These are phyloP conservation scores for Lathyrus sativus DNA, from an alignment of 306 rosid genomes.

Conservation along the genomic window DNA sequence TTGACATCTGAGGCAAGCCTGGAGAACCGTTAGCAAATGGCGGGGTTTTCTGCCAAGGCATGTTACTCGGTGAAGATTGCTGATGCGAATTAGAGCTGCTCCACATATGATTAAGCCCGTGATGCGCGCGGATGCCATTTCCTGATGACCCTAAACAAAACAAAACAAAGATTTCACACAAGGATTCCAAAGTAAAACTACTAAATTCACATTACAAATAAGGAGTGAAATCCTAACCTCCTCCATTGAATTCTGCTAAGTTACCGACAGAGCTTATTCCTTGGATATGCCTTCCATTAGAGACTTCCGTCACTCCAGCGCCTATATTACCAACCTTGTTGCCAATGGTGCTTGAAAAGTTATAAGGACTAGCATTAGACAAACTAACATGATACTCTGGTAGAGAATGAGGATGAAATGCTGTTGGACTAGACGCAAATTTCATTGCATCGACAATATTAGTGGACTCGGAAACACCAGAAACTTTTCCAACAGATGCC, in stretches of 20 bases:
- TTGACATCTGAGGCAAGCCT: constrained; percentile 57
- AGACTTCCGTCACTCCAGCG: constrained; percentile 52
- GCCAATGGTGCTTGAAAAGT: constrained; percentile 44
- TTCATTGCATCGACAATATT: constrained; percentile 52
- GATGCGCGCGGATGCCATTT: constrained; percentile 59
- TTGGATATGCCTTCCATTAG: constrained; percentile 51
- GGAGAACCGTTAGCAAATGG: constrained; percentile 63
- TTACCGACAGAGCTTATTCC: constrained; percentile 54
- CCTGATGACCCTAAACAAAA: constrained; percentile 50
- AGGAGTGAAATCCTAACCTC: constrained; percentile 48
- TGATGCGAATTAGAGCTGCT: constrained; percentile 61
- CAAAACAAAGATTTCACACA: constrained; percentile 23
- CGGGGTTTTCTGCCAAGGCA: constrained; percentile 69
- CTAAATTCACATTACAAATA: not conserved
- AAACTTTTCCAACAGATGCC: constrained; percentile 48
- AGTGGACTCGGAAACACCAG: constrained; percentile 48
- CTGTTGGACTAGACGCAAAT: constrained; percentile 49
- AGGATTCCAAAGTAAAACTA: not conserved
- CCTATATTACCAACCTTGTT: constrained; percentile 50
- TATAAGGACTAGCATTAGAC: constrained; percentile 54
- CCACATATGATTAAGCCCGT: constrained; percentile 62
- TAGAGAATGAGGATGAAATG: constrained; percentile 69
- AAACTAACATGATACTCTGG: constrained; percentile 64
- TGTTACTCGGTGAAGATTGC: constrained; percentile 58
- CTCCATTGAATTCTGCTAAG: constrained; percentile 58